Evolutionary conservation across 2,329 filamentous ascomycete genomes (phyloP), one percentile per base, ranked within the genome.

Genomic region (Chaetomiaceae sp.): DNA sequence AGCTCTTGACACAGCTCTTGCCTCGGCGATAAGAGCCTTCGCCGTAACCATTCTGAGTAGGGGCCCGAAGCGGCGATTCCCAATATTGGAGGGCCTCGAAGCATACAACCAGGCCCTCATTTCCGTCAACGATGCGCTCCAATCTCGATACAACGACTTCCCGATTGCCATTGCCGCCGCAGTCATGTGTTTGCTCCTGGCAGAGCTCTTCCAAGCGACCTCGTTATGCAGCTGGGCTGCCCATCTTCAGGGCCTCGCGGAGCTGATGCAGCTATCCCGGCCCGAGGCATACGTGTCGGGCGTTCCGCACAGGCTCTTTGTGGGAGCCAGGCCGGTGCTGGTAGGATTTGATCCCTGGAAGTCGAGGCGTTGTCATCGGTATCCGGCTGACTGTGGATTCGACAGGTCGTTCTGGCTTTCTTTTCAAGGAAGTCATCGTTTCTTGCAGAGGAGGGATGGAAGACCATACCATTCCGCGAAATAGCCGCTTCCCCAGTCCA

Each of bases 251-350:
- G 71, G 68, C 1, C 62, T 73, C 3, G 62, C 61, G 0, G 58
- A 64, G 20, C 51, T 73, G 8, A 67, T 75, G 42, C 61, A 68
- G 46, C 54, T 64, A 1, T 62, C 64, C 18, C 53, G 59, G 0
- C 66, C 71, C 0, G 59, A 61, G 7, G 57, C 56, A 7, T 73
- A 69, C 42, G 56, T 57, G 3, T 62, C 62, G 2, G 71, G 69
- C 1, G 52, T 65, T n/a, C 57, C 68, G 0, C 71, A 74, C 40
- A 64, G 62, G 30, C 58, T 74, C 0, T 74, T 73, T 45, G 59
- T 70, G 1, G 72, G 71, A 0, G 70, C 70, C 43, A 60, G 72
- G n/a, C 70, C 72, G 6, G 56, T 70, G 5, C 58, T 73, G 27
- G 71, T 72, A 60, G 34, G 68, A 29, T 23, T 9, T 4, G 16